Evolutionary conservation across 1,284 basidiomycete genomes (phyloP), one percentile per base, ranked within the genome.

Genomic region (Pyrrhoderma noxium): DNA sequence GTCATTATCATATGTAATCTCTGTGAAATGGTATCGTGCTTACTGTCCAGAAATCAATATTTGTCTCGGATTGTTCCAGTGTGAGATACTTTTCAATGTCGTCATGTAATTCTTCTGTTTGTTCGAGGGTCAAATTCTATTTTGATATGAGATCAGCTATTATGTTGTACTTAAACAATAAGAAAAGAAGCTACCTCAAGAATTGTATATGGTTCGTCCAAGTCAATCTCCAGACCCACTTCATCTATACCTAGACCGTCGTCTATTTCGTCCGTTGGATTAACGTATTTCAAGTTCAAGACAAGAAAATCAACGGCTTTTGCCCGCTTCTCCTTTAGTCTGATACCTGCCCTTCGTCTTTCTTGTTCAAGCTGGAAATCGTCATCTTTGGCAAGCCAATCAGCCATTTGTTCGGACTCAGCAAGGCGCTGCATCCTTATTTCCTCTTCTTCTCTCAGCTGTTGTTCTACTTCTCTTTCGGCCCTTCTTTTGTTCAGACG

Each of bases 311-410:
- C 93, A 60, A 97, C 85, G 8, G 93, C 93, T 64, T 95, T 95
- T 1, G 95, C 96, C 46, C 96, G 76, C 66, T 95, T 93, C 69
- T 98, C 95, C 62, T 89, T 86, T 62, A 98, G 85, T 47, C 96
- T 79, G 63, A 99, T 99, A 47, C 88, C 85, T 16, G 96, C 96
- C 57, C 96, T 77, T 54, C 79, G 76, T 53, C 91, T 79, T 60
- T 95, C 90, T 69, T 99, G 96, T 59, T 97, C 91, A 38, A 99
- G 78, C 65, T 96, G 89, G 67, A 99, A 99, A 58, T 94, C 92
- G 51, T 93, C 95, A 62, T 99, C 96, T 67, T 95, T 96, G 23
- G 90, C 82, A 56, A 97, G 76, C 96, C 96, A 99, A 54, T 97
- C 93, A 2, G 89, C 87, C 94, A 98, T 98, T 60, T 95, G 90